Base-by-base conservation (phyloP, 257 asterid species). In the Nicotiana sylvestris region DNA sequence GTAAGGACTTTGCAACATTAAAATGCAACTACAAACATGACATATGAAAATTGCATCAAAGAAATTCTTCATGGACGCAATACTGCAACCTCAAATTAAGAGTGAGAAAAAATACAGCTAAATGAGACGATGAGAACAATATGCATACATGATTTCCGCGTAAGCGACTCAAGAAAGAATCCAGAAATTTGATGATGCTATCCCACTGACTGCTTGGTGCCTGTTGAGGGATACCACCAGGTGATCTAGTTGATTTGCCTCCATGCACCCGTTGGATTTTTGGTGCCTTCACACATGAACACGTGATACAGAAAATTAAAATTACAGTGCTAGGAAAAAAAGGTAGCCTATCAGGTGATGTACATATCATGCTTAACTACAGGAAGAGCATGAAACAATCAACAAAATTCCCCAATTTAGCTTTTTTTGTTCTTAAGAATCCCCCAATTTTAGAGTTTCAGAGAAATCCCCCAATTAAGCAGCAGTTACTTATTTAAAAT, bases 251-350 rank as follows among this genome's bases (percentile, higher is more conserved):
- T 62, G 94, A 86, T 89, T 96, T 96, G 65, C 97, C 99, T 56
- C 98, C 99, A 91, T 96, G 99, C 83, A 94, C 97, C 86, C 99
- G 93, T 81, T 89, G 95, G 78, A 80, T 87, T 88, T 94, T 96
- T 25, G 98, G 99, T 68, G 98, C 99, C 99, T 96, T 83, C 46
- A 32, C 83, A 66, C 55, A 66, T 66, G 76, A 74, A 10, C 64
- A 74, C 78, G 25, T 37, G 51, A 27, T 74, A 74, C 51, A 39
- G 27, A 74, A 74, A 49, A 74, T 49, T 74, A 51, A 51, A 27
- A 17, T 27, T 49, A 37, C 62, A 74, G 62, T 49, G 62, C 25
- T 8, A 0, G 12, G 8, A 18, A 29, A 46, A 72, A 49, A 29
- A 27, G 43, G 80, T 1, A 74, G 64, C 64, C 13, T 51, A 74